Evolutionary conservation across 148 eudicot species (phyloP).

Genomic region (Diospyros kaki): DNA sequence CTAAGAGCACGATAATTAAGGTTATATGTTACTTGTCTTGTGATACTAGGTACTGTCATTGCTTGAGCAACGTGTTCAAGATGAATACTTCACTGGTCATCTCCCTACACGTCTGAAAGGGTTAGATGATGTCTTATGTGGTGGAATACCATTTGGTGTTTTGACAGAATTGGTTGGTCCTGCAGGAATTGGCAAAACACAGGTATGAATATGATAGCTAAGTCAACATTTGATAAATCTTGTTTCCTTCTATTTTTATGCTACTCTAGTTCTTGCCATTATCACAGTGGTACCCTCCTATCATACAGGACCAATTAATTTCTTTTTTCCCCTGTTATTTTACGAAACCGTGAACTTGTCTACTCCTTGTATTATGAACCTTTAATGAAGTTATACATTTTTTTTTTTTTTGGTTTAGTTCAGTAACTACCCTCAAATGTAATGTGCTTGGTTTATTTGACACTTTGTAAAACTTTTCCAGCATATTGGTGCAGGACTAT

Average conservation of each 20-base stretch:
- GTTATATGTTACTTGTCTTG: conserved; percentile 6
- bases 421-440: background rate
- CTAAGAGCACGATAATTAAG: background rate
- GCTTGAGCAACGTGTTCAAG: conserved; percentile 46
- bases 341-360: background rate
- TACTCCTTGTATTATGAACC: background rate
- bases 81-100: conserved; percentile 69
- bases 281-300: background rate
- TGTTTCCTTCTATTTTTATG: background rate
- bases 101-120: conserved; percentile 77
- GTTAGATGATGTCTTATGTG: conserved; percentile 73
- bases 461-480: background rate
- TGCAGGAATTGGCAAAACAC: conserved; percentile 91
- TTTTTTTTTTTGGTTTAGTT: background rate
- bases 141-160: conserved; percentile 91
- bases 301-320: background rate
- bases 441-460: background rate
- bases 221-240: background rate
- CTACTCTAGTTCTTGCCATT: background rate
- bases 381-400: background rate
- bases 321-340: background rate
- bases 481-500: background rate
- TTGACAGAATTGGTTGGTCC: conserved; percentile 92
- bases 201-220: conserved; percentile 32
- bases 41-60: conserved; percentile 53